Conservation (phyloP, 352 stramenopile genomes). For the Globisporangium rhizosaccharum region DNA sequence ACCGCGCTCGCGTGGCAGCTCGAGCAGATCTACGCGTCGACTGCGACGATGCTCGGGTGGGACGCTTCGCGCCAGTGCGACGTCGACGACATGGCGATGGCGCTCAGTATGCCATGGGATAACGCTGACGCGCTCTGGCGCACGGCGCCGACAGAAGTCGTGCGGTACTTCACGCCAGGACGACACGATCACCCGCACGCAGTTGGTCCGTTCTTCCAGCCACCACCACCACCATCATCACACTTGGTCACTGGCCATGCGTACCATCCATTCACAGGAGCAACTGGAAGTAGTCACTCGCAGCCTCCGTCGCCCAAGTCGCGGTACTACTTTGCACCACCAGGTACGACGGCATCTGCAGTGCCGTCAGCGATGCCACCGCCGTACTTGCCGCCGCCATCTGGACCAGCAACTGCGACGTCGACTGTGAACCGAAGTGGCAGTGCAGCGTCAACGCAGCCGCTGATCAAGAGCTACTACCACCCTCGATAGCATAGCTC, state of each 20-base stretch:
- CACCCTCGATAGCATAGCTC: not conserved
- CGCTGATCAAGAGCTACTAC: not conserved
- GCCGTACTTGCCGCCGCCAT: slow-evolving; percentile 8
- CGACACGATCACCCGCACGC: slow-evolving; percentile 14
- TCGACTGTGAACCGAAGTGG: too few relatives aligned
- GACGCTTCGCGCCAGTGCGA: slow-evolving; percentile 63
- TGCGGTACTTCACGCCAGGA: slow-evolving; percentile 57
- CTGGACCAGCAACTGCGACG: too few relatives aligned
- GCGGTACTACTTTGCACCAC: slow-evolving; percentile 42
- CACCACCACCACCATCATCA: not conserved
- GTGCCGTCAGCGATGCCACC: slow-evolving; percentile 2
- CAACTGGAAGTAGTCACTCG: not conserved
- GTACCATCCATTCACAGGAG: slow-evolving; percentile 5
- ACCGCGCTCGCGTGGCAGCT: slow-evolving; percentile 59
- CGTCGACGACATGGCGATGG: not conserved
- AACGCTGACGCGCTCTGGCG: slow-evolving; percentile 44
- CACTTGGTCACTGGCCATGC: slow-evolving; percentile 7
- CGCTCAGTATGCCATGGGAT: slow-evolving; percentile 29
- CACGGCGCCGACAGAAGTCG: slow-evolving; percentile 64
- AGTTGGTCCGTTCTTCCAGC: slow-evolving; percentile 19
- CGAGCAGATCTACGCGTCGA: slow-evolving; percentile 69
- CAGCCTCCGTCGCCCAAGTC: slow-evolving; percentile 14
- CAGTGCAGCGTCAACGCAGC: too few relatives aligned
- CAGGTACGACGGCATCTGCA: not conserved
- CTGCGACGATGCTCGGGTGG: slow-evolving; percentile 67